Evolutionary conservation across 176 grass and related monocot genomes (phyloP), one percentile per base, ranked within the genome.

Genomic region (Triticum timopheevii): DNA sequence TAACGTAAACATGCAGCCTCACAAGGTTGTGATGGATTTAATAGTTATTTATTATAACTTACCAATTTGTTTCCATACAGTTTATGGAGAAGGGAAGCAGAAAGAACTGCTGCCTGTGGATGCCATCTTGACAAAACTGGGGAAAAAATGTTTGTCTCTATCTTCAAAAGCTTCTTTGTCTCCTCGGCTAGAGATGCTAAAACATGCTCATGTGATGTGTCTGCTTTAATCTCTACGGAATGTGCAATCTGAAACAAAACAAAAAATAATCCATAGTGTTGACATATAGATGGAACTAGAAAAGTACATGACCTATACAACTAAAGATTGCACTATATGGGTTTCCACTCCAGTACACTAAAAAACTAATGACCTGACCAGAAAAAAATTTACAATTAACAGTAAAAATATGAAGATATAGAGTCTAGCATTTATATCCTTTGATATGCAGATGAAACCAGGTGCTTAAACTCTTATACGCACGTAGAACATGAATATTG

Each of bases 41-140:
- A 72, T 10, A 19, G 17, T 36, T 47, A 86, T 75, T 56, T 63
- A 73, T 25, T 13, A 89, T 68, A 88, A 68, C 81, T 42, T 86
- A 99, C 97, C 92, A 99, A 88, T 85, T 96, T 99, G 85, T 86
- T 90, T 33, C 97, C 94, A 88, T 96, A 99, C 84, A 99, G 87
- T 86, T 96, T 99, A 89, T 99, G 97, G 76, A 99, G 74, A 75
- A 96, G 94, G 16, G 94, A 94, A 90, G 97, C 92, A 88, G 94
- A 99, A 89, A 94, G 70, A 90, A 99, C 83, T 85, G 97, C 89
- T 35, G 94, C 92, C 79, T 93, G 92, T 85, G 90, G 86, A 80
- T 96, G 90, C 97, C 97, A 96, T 84, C 89, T 90, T 85, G 90
- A 89, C 66, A 99, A 89, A 90, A 96, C 62, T 65, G 97, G 90